A percentile compares a stretch with the other conserved stretches of the same genome.
phyloP scores from a whole-genome alignment of 805 yeast genomes.

The Suhomyces sp. region DNA sequence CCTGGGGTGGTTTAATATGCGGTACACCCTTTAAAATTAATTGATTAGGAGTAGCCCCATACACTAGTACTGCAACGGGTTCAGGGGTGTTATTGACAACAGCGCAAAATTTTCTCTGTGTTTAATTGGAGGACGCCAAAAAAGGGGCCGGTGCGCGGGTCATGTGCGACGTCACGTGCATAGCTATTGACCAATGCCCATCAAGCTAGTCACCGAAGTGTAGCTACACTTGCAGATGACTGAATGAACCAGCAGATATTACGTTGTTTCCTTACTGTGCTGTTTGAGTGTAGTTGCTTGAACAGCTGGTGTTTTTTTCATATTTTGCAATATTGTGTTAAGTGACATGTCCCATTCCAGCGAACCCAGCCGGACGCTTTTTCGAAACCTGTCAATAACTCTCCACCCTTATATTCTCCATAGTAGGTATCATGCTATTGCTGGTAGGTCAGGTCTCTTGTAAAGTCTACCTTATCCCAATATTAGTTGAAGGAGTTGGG shows the following conservation, averaged over 20 bases:
- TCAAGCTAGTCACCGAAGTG: too few relatives aligned
- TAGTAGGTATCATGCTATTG: neutral
- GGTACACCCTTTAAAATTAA: conserved; percentile 9
- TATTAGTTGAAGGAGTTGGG: neutral
- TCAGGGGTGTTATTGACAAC: conserved; percentile 6
- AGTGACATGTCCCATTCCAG: neutral
- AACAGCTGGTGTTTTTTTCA: neutral
- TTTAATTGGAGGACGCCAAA: conserved; percentile 3
- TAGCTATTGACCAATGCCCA: neutral
- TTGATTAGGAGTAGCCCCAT: conserved; percentile 11
- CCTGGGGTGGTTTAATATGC: neutral
- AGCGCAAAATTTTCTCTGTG: conserved; percentile 6
- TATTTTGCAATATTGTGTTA: neutral
- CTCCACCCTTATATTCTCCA: neutral
- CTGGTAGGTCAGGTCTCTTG: neutral
- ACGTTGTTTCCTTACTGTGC: neutral
- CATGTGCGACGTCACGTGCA: conserved; percentile 1
- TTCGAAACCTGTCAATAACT: too few relatives aligned
- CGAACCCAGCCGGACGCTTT: neutral
- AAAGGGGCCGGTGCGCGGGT: neutral
- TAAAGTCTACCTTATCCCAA: neutral
- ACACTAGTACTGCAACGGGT: conserved; percentile 1
- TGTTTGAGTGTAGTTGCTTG: neutral
- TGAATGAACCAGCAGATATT: too few relatives aligned
- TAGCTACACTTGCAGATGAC: too few relatives aligned